These are phyloP conservation scores for Trichoderma sp. DNA, from an alignment of 2,329 filamentous ascomycete species.

Conservation along the genomic window DNA sequence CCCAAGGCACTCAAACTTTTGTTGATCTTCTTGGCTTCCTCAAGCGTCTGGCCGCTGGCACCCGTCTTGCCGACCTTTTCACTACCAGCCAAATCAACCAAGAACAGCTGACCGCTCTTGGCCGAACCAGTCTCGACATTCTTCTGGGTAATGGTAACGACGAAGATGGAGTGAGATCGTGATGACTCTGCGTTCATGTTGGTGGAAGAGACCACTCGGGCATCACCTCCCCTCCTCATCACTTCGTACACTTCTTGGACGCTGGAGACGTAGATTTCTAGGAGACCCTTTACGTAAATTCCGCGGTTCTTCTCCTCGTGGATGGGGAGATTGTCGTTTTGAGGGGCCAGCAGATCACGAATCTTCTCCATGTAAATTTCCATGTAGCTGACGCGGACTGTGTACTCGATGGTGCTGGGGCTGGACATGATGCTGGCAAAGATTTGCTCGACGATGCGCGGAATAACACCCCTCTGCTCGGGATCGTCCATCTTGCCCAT, in stretches of 20 bases:
- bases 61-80: conserved; percentile 99
- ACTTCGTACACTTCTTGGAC: conserved; percentile 97
- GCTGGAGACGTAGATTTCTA: conserved; percentile 94
- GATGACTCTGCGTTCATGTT: conserved; percentile 99
- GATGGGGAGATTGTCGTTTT: conserved; percentile 95
- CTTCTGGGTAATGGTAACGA: conserved; percentile 96
- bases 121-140: conserved; percentile 95
- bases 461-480: conserved; percentile 88
- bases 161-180: conserved; percentile 96
- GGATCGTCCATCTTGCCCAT: conserved; percentile 79
- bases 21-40: conserved; percentile 99
- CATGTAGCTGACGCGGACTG: conserved; percentile 98
- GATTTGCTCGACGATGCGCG: conserved; percentile 95
- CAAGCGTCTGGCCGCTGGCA: conserved; percentile 92
- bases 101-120: conserved; percentile 94
- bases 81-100: conserved; percentile 96
- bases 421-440: conserved; percentile 93
- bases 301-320: conserved; percentile 97
- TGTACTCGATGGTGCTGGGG: conserved; percentile 94
- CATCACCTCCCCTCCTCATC: conserved; percentile 87
- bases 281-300: conserved; percentile 92
- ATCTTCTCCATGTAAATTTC: conserved; percentile 99
- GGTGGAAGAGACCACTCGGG: conserved; percentile 89
- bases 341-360: conserved; percentile 85
- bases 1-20: conserved; percentile 97